Conservation (phyloP, 2,329 filamentous ascomycete genomes). For the Cercospora zeae-maydis region DNA sequence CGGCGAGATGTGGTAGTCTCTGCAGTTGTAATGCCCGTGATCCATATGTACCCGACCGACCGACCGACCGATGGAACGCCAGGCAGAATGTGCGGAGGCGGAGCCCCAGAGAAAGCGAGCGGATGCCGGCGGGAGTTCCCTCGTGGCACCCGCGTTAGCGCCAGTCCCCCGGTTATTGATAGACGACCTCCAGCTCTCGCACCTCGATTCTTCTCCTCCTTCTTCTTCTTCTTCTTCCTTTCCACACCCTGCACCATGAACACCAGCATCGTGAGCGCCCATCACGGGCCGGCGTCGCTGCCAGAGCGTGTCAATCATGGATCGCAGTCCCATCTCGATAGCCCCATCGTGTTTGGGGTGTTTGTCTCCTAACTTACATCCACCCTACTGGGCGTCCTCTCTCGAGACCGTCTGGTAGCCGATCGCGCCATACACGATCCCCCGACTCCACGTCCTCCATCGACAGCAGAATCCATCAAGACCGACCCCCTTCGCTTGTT, state of each 20-base stretch:
- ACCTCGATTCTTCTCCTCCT: background rate
- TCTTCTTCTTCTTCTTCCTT: constrained; percentile 5
- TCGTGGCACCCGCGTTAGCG: background rate
- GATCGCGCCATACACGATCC: constrained; percentile 15
- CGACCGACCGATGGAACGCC: constrained; percentile 1
- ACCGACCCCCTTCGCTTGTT: background rate
- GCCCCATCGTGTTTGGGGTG: constrained; percentile 54
- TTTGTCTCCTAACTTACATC: constrained; percentile 40
- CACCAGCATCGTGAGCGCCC: constrained; percentile 17
- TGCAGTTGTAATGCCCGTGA: constrained; percentile 37
- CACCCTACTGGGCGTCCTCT: constrained; percentile 23
- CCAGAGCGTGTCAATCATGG: constrained; percentile 17
- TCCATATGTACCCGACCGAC: no score
- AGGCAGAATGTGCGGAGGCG: background rate
- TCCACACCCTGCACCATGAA: constrained; percentile 22
- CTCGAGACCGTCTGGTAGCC: constrained; percentile 21
- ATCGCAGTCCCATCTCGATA: constrained; percentile 40
- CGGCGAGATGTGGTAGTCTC: constrained; percentile 36
- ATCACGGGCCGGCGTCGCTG: constrained; percentile 18
- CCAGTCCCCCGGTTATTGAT: background rate
- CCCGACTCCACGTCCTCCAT: background rate
- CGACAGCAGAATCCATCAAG: background rate
- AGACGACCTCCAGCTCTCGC: background rate
- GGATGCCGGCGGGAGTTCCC: background rate
- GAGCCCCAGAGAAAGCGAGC: background rate